Conservation (phyloP, 2,329 filamentous ascomycete species). For the Sarocladiaceae sp. region DNA sequence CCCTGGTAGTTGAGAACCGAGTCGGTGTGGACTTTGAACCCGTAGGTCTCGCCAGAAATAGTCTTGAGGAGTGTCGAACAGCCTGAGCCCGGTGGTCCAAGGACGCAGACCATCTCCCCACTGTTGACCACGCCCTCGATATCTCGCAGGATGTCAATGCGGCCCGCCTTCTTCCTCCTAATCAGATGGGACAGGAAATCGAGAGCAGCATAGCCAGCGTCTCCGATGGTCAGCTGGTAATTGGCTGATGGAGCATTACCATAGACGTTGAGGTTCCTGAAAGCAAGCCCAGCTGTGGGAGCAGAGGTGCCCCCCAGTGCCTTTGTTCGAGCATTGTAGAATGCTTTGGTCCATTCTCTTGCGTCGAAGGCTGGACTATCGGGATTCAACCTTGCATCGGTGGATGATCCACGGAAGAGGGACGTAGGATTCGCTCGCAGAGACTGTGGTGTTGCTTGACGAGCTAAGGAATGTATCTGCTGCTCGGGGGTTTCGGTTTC, state of each 20-base stretch:
- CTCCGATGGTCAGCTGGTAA: conserved; percentile 62
- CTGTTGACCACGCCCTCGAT: conserved; percentile 63
- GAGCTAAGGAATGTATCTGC: background rate
- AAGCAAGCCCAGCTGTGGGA: conserved; percentile 35
- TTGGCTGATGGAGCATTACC: conserved; percentile 63
- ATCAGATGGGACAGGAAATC: conserved; percentile 40
- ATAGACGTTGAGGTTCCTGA: conserved; percentile 61
- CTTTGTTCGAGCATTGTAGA: background rate
- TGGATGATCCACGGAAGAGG: background rate
- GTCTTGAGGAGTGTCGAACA: conserved; percentile 85
- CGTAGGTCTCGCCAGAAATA: conserved; percentile 75
- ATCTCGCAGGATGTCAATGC: conserved; percentile 61
- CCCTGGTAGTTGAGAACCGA: conserved; percentile 81
- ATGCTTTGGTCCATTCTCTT: background rate
- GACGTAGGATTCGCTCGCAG: background rate
- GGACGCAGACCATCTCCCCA: conserved; percentile 70
- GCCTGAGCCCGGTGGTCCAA: conserved; percentile 65
- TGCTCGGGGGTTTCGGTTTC: background rate
- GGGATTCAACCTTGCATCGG: background rate
- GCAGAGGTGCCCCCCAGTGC: background rate
- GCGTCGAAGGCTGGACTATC: background rate
- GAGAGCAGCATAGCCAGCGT: conserved; percentile 49
- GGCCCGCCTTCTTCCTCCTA: conserved; percentile 42
- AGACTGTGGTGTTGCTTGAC: background rate
- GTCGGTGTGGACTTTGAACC: conserved; percentile 63